Base-by-base conservation (phyloP, 2,329 filamentous ascomycete genomes). In the Apiospora pterosperma region DNA sequence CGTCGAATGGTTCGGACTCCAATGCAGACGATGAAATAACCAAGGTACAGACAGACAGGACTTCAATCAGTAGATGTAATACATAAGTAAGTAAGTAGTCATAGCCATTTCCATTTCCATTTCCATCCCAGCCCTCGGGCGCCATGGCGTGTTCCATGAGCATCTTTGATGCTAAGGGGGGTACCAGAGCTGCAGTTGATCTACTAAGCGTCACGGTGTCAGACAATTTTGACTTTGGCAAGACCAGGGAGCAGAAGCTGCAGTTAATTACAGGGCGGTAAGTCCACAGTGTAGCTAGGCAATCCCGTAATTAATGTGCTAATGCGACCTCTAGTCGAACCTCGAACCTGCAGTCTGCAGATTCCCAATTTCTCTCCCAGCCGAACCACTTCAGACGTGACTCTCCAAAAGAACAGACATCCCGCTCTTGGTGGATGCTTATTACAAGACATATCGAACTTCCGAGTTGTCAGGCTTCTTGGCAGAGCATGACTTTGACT, bases 181-280 rank as follows among this genome's bases (percentile, higher is more conserved):
- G 38, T 19, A 41, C 38, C 19, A 19, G 48, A 55, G 16, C 48
- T 55, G 28, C 48, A 55, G 16, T 55, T 34, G 28, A 55, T 55
- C 48, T 55, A 55, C 48, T 55, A 55, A 55, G 48, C 48, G 48
- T 55, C 48, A 34, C 16, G 48, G 48, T 55, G 48, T 55, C 48
- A 55, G 48, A 55, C 48, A 55, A n/a, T 55, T 55, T 55, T 55
- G 48, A 55, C 48, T 55, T 55, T 55, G 48, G 48, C 48, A 55
- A 28, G 48, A 55, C 34, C 25, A 34, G 48, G 34, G 48, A 21
- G 28, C 48, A 55, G 19, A 55, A 34, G 28, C 48, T 34, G 48
- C 28, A 34, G 28, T 19, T 55, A 31, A 55, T 55, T 55, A 55
- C 44, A 52, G 44, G 31, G 44, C 44, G 44, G 44, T 16, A 31